Percentiles rank a stretch among this genome's conserved stretches.
Conservation (phyloP, 495 filamentous ascomycete genomes). For the Penicillium fimorum region DNA sequence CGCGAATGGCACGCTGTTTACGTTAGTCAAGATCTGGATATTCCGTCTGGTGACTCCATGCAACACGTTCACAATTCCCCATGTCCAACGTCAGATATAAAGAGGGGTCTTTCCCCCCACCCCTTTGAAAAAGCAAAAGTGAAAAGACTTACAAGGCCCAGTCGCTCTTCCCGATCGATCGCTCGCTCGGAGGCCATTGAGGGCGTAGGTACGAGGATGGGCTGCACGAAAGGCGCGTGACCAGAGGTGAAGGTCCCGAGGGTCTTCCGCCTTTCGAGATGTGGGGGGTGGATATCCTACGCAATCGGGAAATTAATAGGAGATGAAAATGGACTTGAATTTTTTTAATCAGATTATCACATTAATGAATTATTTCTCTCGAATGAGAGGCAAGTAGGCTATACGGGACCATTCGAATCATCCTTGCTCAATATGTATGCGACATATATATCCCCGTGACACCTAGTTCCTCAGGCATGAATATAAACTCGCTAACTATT, state of each 20-base stretch:
- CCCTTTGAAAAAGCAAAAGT: conserved; percentile 13
- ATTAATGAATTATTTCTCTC: background rate
- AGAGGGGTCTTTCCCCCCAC: conserved; percentile 4
- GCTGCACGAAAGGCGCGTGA: conserved; percentile 65
- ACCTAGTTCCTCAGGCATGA: background rate
- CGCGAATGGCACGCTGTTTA: conserved; percentile 77
- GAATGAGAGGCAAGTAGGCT: conserved; percentile 8
- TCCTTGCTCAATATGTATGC: background rate
- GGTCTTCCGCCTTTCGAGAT: conserved; percentile 28
- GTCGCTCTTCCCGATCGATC: conserved; percentile 86
- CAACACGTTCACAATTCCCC: conserved; percentile 19
- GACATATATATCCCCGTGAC: background rate
- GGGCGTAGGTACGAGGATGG: conserved; percentile 85
- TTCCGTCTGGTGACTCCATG: conserved; percentile 6
- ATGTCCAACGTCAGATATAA: conserved; percentile 17
- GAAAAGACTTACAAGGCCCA: conserved; percentile 74
- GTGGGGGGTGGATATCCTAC: conserved; percentile 9
- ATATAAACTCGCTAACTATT: too few relatives aligned
- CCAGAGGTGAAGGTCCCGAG: conserved; percentile 29
- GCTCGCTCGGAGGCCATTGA: conserved; percentile 62
- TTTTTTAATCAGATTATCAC: background rate
- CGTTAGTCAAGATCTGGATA: conserved; percentile 37
- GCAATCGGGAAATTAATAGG: background rate
- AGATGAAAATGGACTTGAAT: background rate
- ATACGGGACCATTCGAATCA: conserved; percentile 5